Evolutionary conservation across 2,329 filamentous ascomycete genomes (phyloP).

Genomic region (Tolypocladium inflatum): DNA sequence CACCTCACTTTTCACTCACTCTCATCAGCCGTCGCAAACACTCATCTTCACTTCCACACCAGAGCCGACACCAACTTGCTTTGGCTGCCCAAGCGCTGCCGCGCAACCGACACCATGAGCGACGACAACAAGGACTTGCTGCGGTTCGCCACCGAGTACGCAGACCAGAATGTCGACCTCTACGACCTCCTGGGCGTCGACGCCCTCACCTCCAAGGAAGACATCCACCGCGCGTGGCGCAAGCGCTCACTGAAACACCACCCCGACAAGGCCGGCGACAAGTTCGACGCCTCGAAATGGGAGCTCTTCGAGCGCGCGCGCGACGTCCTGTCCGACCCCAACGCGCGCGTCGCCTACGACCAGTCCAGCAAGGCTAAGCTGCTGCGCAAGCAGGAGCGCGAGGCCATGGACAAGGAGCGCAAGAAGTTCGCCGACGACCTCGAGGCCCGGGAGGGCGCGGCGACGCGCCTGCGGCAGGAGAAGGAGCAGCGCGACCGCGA

Average conservation of each 20-base stretch:
- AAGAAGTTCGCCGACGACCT: conserved; percentile 78
- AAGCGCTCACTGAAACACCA: conserved; percentile 84
- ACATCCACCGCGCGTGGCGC: conserved; percentile 76
- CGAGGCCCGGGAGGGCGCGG: conserved; percentile 63
- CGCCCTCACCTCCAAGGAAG: conserved; percentile 54
- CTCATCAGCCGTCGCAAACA: too few species aligned
- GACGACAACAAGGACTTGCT: conserved; percentile 38
- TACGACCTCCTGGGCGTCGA: conserved; percentile 67
- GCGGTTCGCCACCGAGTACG: conserved; percentile 47
- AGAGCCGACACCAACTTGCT: too few species aligned
- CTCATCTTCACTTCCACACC: too few species aligned
- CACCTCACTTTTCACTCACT: too few species aligned
- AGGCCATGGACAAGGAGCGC: conserved; percentile 63
- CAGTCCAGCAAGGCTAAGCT: conserved; percentile 61
- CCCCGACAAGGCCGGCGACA: conserved; percentile 76
- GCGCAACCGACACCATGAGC: conserved; percentile 14
- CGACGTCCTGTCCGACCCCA: conserved; percentile 66
- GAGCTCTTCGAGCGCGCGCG: conserved; percentile 79
- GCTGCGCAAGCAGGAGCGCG: conserved; percentile 60
- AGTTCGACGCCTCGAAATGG: conserved; percentile 72
- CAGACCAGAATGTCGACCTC: conserved; percentile 58
- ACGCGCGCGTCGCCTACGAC: conserved; percentile 69
- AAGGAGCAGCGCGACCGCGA: conserved; percentile 25
- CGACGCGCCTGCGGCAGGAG: conserved; percentile 48
- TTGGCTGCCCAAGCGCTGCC: too few species aligned